Conservation (phyloP, 2,329 filamentous ascomycete species). For the Botrytis fragariae region DNA sequence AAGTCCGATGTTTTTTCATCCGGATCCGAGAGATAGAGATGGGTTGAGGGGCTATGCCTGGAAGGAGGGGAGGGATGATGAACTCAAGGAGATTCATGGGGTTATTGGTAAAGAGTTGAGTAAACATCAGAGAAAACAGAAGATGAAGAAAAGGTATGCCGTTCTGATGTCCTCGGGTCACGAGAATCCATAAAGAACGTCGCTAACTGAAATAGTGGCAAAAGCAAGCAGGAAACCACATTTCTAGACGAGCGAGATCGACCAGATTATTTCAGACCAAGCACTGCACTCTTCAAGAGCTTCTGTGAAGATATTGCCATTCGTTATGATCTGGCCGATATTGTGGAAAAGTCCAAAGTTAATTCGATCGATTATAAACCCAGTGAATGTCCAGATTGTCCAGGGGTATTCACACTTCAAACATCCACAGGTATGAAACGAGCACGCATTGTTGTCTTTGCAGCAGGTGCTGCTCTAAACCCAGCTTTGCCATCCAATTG, state of each 20-base stretch:
- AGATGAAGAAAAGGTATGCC: constrained; percentile 46
- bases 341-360: constrained; percentile 55
- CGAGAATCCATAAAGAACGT: not conserved
- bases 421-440: constrained; percentile 55
- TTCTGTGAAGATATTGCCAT: constrained; percentile 58
- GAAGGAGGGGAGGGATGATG: constrained; percentile 53
- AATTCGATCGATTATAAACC: constrained; percentile 28
- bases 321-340: constrained; percentile 56
- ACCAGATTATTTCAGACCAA: constrained; percentile 68
- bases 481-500: constrained; percentile 44
- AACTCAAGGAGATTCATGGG: constrained; percentile 67
- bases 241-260: constrained; percentile 61
- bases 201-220: constrained; percentile 38
- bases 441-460: constrained; percentile 64
- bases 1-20: constrained; percentile 81
- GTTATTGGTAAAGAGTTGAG: constrained; percentile 78
- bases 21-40: constrained; percentile 73
- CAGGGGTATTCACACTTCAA: constrained; percentile 63
- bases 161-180: not conserved
- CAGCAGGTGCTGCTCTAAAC: constrained; percentile 65
- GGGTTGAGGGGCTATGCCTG: constrained; percentile 68
- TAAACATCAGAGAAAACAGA: constrained; percentile 73
- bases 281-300: constrained; percentile 57
- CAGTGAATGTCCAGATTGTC: not conserved
- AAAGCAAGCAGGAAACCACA: constrained; percentile 28